Percentiles rank a stretch among this genome's conserved stretches.
Evolutionary conservation across 73 alveolate species (phyloP).

Genomic region (Paraurostyla sp.): DNA sequence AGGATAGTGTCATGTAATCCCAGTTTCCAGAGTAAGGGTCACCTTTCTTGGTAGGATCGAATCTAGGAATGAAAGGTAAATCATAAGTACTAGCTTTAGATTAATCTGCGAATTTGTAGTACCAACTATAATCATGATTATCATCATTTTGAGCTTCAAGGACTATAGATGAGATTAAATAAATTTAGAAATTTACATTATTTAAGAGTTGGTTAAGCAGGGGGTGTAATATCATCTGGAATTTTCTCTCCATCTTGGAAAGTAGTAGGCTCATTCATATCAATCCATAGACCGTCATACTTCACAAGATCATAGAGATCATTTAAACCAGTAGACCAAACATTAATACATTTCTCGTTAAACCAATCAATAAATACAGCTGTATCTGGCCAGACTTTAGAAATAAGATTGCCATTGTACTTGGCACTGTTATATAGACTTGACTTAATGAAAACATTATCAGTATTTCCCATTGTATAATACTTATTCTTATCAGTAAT

Average conservation of each 20-base stretch:
- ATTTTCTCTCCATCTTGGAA: conserved; percentile 77
- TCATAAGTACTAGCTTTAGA: background rate
- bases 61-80: conserved; percentile 61
- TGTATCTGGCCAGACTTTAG: conserved; percentile 60
- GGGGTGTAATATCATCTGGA: conserved; percentile 45
- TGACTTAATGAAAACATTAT: conserved; percentile 50
- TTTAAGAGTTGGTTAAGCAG: conserved; percentile 1
- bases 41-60: background rate
- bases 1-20: conserved; percentile 49
- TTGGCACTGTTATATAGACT: background rate
- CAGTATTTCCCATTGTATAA: background rate
- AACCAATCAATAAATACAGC: conserved; percentile 66
- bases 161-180: background rate
- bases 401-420: conserved; percentile 3
- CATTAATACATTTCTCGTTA: conserved; percentile 15
- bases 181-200: conserved; percentile 1
- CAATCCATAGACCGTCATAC: conserved; percentile 97
- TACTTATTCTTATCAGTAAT: background rate
- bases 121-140: background rate
- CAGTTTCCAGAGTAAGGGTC: conserved; percentile 18
- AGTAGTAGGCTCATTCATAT: conserved; percentile 96
- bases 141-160: background rate
- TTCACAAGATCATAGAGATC: conserved; percentile 66
- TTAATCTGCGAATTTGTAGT: conserved; percentile 5
- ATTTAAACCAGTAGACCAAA: conserved; percentile 68